phyloP scores from a whole-genome alignment of 176 grass and related monocot genomes.

The Cenchrus purpureus region DNA sequence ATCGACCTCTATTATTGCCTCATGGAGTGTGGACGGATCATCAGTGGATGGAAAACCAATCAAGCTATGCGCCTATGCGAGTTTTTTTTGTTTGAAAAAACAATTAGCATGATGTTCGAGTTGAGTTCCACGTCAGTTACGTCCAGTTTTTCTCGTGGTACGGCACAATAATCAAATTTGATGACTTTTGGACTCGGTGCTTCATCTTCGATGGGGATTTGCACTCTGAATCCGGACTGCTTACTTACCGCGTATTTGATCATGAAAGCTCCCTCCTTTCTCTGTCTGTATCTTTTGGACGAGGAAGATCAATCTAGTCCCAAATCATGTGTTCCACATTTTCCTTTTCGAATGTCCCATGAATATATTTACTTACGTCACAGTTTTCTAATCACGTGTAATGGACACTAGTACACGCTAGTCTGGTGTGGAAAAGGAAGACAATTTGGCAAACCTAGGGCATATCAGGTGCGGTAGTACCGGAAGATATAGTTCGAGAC shows the following conservation, averaged over 20 bases:
- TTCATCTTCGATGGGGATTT: constrained; percentile 1
- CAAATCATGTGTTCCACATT: background rate
- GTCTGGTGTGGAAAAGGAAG: background rate
- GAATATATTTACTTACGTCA: background rate
- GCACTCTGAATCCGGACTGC: constrained; percentile 25
- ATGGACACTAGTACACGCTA: background rate
- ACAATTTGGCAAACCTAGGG: background rate
- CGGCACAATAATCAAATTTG: constrained; percentile 22
- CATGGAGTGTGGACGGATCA: background rate
- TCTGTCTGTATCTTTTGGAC: background rate
- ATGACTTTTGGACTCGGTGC: background rate
- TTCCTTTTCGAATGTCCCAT: background rate
- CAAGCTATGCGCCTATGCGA: background rate
- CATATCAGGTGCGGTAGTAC: background rate
- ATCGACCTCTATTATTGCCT: constrained; percentile 18
- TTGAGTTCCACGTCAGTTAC: constrained; percentile 15
- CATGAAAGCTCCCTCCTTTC: constrained; percentile 14
- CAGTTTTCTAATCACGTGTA: background rate
- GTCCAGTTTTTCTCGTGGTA: background rate
- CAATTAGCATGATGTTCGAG: background rate
- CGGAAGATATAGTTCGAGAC: background rate
- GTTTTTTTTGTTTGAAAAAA: background rate
- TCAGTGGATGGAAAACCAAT: background rate
- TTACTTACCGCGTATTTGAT: background rate
- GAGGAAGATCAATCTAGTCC: background rate